A percentile compares a stretch with the other conserved stretches of the same genome.
Evolutionary conservation across 176 grass and related monocot genomes (phyloP).

Genomic region (Aegilops speltoides): DNA sequence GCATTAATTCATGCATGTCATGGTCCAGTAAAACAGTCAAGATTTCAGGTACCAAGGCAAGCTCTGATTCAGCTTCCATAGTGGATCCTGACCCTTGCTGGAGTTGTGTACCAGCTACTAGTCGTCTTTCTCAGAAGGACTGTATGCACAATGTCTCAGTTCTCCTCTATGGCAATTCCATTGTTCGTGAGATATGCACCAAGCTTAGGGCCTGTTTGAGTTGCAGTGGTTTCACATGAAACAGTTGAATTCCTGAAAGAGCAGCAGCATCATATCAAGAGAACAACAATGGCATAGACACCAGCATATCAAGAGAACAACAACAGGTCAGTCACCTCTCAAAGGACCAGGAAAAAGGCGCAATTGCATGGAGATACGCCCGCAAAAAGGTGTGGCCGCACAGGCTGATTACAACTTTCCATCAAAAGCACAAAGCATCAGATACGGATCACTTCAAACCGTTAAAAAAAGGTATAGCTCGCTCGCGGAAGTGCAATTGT

Average conservation of each 20-base stretch:
- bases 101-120: background rate
- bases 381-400: background rate
- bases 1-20: background rate
- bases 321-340: background rate
- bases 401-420: slow-evolving; percentile 11
- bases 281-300: background rate
- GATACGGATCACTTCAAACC: slow-evolving; percentile 21
- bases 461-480: background rate
- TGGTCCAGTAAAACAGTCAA: background rate
- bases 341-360: background rate
- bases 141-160: background rate
- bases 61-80: slow-evolving; percentile 10
- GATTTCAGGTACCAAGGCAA: background rate
- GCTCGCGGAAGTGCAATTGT: background rate
- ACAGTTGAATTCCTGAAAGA: background rate
- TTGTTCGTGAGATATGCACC: background rate
- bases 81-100: background rate
- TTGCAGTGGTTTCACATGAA: background rate
- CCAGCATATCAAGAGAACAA: background rate
- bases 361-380: background rate
- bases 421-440: slow-evolving; percentile 34
- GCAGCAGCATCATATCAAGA: background rate
- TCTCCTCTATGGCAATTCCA: background rate
- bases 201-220: background rate
- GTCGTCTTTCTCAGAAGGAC: background rate